These are phyloP conservation scores for Blepharisma undulans DNA, from an alignment of 169 alveolate genomes.

Conservation along the genomic window DNA sequence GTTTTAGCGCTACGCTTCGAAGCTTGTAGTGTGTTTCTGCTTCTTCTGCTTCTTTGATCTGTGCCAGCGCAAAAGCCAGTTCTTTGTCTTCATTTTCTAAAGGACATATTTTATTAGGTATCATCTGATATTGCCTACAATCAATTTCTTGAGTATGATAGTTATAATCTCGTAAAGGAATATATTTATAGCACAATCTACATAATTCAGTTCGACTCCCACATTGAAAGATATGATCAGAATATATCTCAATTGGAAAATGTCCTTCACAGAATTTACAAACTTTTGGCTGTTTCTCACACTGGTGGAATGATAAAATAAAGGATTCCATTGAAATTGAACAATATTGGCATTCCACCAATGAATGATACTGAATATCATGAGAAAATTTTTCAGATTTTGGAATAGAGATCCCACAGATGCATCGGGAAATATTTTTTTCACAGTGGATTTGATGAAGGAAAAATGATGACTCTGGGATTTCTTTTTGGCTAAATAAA, in stretches of 20 bases:
- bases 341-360: background rate
- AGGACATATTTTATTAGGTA: background rate
- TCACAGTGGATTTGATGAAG: conserved; percentile 25
- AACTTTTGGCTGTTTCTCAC: background rate
- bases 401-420: background rate
- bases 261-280: conserved; percentile 31
- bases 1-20: background rate
- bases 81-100: background rate
- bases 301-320: background rate
- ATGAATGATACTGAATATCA: background rate
- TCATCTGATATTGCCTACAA: background rate
- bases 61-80: background rate
- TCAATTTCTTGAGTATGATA: background rate
- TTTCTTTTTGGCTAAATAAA: conserved; percentile 9
- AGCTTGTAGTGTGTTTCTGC: background rate
- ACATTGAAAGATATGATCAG: conserved; percentile 27
- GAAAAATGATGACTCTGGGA: background rate
- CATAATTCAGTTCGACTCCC: conserved; percentile 21
- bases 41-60: background rate
- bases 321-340: background rate
- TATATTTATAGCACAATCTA: background rate
- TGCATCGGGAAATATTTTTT: background rate
- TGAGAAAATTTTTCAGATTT: background rate
- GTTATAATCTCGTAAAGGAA: conserved; percentile 7
- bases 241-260: background rate